Base-by-base conservation (phyloP, 2,329 filamentous ascomycete genomes). In the Elsinoe arachidis region DNA sequence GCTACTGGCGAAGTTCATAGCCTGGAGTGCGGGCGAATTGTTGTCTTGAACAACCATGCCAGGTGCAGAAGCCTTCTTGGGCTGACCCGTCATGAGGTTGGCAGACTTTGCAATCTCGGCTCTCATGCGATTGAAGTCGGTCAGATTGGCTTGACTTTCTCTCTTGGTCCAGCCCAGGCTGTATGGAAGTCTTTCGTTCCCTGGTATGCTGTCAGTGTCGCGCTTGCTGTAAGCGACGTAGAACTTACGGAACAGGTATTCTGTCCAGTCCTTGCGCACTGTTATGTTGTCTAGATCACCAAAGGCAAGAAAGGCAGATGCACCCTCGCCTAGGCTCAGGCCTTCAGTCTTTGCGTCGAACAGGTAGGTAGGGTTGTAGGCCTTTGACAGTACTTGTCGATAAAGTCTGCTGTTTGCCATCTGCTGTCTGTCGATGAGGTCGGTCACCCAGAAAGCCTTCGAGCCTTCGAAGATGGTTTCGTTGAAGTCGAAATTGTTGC, bases 331-430 rank as follows among this genome's bases (percentile, higher is more conserved):
- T 10, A 56, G 15, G 30, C 54, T 56, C 17, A 56, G 39, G n/a
- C 15, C 15, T 46, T 38, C 54, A 9, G 30, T 30, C 12, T 30
- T 35, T 23, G 19, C 26, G 30, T 39, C 47, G 54, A 56, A 43
- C 15, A 56, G 33, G 35, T 53, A 53, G 49, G 49, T 53, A 4
- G 54, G 54, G 17, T 56, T 56, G 23, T 33, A 35, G 4, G 54
- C 54, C 38, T 49, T 30, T 14, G 54, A 56, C 15, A 38, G 49
- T 7, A 53, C 21, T 15, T 39, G 33, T 12, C 49, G 49, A 14
- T 17, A 53, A 19, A 53, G n/a, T 34, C 38, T 53, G 9, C 49
- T 35, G 12, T 53, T 53, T 14, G 49, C 49, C 26, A 53, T 19
- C 38, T 53, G 49, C 9, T 35, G 33, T 7, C 49, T 34, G 19